Percentiles rank a stretch among this genome's conserved stretches.
phyloP scores from a whole-genome alignment of 352 stramenopile species.

The Globisporangium okanoganense region DNA sequence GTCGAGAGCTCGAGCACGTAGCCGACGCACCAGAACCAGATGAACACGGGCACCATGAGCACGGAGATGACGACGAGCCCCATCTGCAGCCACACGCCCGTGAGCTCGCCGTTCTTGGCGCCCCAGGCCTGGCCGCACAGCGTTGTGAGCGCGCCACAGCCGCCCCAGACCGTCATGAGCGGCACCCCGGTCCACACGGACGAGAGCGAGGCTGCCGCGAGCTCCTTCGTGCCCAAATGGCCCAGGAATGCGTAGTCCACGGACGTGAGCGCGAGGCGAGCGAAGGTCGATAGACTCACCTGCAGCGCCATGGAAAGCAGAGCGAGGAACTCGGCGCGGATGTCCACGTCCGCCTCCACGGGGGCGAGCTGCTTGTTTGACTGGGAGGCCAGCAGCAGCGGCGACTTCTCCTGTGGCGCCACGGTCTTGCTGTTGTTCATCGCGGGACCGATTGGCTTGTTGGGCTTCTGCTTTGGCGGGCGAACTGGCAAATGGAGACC shows the following conservation, averaged over 20 bases:
- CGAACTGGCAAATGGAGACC: not conserved
- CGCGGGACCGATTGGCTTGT: not conserved
- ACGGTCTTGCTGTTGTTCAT: slow-evolving; percentile 7
- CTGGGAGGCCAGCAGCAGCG: slow-evolving; percentile 10
- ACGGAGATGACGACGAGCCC: slow-evolving; percentile 45
- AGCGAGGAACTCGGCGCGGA: slow-evolving; percentile 48
- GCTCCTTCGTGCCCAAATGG: slow-evolving; percentile 58
- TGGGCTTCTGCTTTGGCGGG: not conserved
- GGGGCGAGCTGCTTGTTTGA: not conserved
- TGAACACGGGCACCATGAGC: slow-evolving; percentile 42
- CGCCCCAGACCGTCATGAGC: slow-evolving; percentile 58
- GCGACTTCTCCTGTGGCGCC: slow-evolving; percentile 7
- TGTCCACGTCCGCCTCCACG: slow-evolving; percentile 41
- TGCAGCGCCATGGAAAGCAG: slow-evolving; percentile 75
- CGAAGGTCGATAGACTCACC: slow-evolving; percentile 73
- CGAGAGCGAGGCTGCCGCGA: slow-evolving; percentile 68
- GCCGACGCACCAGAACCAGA: slow-evolving; percentile 56
- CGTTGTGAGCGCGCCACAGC: slow-evolving; percentile 60
- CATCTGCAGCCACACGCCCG: slow-evolving; percentile 74
- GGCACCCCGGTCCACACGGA: slow-evolving; percentile 74
- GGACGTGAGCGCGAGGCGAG: slow-evolving; percentile 68
- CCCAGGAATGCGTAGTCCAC: slow-evolving; percentile 78
- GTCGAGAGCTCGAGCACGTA: slow-evolving; percentile 35
- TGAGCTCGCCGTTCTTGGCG: slow-evolving; percentile 59
- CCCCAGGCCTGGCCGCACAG: slow-evolving; percentile 76